phyloP scores from a whole-genome alignment of 768 basidiomycete species.

The Tulasnella sp. region DNA sequence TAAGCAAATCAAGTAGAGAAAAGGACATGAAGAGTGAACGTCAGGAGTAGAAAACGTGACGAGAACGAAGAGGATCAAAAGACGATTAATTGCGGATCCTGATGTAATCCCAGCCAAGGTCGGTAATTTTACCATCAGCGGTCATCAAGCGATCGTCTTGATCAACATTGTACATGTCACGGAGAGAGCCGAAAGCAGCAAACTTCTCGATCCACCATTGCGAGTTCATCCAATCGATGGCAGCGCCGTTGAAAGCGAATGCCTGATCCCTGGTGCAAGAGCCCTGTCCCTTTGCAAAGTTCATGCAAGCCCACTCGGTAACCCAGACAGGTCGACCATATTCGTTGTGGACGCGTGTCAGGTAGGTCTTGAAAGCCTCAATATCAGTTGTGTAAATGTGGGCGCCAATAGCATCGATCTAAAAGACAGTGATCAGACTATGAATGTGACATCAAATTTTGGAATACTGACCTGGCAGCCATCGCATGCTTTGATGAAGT shows the following conservation, averaged over 20 bases:
- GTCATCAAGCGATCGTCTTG: conserved; percentile 37
- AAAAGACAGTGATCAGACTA: not conserved
- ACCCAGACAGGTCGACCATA: conserved; percentile 40
- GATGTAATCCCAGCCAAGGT: conserved; percentile 42
- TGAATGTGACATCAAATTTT: not conserved
- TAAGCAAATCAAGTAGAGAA: no score
- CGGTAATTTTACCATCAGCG: conserved; percentile 33
- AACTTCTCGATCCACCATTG: conserved; percentile 33
- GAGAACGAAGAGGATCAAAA: not conserved
- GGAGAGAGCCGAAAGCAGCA: conserved; percentile 42
- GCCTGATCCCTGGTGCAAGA: conserved; percentile 31
- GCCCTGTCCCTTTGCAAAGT: conserved; percentile 19
- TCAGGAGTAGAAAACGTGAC: not conserved
- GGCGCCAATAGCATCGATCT: conserved; percentile 46
- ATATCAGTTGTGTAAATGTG: conserved; percentile 56
- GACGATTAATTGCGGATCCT: conserved; percentile 13
- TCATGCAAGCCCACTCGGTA: conserved; percentile 60
- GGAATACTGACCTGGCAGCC: conserved; percentile 29
- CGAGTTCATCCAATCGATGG: conserved; percentile 25
- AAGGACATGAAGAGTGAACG: no score
- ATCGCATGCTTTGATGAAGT: conserved; percentile 42
- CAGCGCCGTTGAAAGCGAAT: conserved; percentile 35
- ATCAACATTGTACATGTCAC: conserved; percentile 36
- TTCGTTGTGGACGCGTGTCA: conserved; percentile 33
- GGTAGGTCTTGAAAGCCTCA: conserved; percentile 39